Conservation (phyloP, 768 basidiomycete species). For the Tephrocybe rancida region DNA sequence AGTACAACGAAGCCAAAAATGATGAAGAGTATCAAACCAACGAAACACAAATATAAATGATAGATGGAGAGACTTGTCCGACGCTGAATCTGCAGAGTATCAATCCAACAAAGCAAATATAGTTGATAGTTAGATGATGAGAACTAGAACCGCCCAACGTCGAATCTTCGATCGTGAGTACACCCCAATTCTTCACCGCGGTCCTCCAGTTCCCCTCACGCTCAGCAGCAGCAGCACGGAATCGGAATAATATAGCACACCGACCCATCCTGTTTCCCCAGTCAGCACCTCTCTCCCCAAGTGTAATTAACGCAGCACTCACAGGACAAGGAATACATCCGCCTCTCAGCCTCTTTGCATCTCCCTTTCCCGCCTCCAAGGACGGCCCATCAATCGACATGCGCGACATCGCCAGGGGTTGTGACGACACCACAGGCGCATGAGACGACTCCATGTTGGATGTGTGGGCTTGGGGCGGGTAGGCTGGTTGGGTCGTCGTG, state of each 20-base stretch:
- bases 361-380: background rate
- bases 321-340: conserved; percentile 19
- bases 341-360: conserved; percentile 15
- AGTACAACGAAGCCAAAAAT: no score
- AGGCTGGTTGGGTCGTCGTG: background rate
- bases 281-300: background rate
- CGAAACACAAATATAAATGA: no score
- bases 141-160: no score
- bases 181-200: no score
- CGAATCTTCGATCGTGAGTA: no score
- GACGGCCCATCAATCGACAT: background rate
- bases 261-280: conserved; percentile 8
- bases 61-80: no score
- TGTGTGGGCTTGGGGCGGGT: background rate
- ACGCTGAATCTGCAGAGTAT: no score
- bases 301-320: background rate
- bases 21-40: no score
- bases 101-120: no score
- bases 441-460: background rate
- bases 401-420: background rate
- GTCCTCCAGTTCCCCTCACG: no score
- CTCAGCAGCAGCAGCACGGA: conserved; percentile 14
- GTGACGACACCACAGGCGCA: background rate
- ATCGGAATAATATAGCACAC: conserved; percentile 18
- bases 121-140: no score